phyloP scores from a whole-genome alignment of 2,329 filamentous ascomycete species.

The Beauveria brongniartii region DNA sequence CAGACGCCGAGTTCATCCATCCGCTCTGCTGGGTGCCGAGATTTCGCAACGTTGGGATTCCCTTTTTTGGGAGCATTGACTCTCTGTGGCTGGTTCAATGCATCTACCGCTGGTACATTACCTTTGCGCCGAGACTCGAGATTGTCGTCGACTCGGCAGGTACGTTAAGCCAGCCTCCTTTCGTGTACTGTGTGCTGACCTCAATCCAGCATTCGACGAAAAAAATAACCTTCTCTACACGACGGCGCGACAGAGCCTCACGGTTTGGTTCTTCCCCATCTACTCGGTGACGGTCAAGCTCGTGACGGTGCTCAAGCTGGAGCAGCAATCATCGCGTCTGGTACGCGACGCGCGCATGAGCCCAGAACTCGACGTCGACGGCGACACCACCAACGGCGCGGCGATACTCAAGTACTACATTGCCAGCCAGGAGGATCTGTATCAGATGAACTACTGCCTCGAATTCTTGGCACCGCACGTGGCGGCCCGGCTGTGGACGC shows the following conservation, averaged over 20 bases:
- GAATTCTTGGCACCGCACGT: constrained; percentile 60
- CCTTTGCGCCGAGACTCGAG: constrained; percentile 66
- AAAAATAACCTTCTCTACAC: constrained; percentile 62
- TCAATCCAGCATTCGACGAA: constrained; percentile 57
- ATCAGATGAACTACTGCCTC: constrained; percentile 68
- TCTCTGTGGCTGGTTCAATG: constrained; percentile 59
- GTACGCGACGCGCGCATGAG: constrained; percentile 14
- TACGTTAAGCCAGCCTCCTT: constrained; percentile 20
- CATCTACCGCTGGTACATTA: constrained; percentile 79
- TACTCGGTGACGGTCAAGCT: constrained; percentile 61
- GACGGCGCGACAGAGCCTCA: constrained; percentile 65
- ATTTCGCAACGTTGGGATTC: constrained; percentile 35
- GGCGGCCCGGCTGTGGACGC: constrained; percentile 43
- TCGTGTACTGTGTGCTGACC: neutral
- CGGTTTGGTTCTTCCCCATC: constrained; percentile 69
- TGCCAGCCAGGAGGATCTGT: constrained; percentile 68
- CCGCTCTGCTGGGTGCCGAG: constrained; percentile 66
- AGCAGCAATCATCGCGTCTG: constrained; percentile 30
- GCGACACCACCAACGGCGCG: constrained; percentile 16
- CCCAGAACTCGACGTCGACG: constrained; percentile 13
- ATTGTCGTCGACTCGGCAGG: constrained; percentile 54
- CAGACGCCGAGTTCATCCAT: constrained; percentile 65
- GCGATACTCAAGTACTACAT: constrained; percentile 53
- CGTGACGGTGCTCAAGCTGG: constrained; percentile 59
- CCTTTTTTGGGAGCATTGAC: constrained; percentile 36